Base-by-base conservation (phyloP, 768 basidiomycete species). In the Ramaria rubella region DNA sequence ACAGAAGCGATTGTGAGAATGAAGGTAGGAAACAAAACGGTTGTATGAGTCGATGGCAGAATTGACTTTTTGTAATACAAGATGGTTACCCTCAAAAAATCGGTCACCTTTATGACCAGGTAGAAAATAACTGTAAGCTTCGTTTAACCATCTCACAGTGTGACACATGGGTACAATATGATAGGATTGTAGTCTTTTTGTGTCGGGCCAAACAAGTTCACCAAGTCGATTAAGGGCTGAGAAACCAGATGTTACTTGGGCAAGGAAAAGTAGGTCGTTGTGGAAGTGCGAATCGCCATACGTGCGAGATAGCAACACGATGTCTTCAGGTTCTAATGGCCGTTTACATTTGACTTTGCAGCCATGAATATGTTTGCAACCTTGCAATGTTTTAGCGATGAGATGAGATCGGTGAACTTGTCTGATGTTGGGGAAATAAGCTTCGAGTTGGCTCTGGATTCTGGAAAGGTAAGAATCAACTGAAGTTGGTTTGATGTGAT, bases 101-200 rank as follows among this genome's bases (percentile, higher is more conserved):
- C 19, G 52, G 59, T 76, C 72, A 6, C 68, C 70, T 49, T 78
- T 78, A 57, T 76, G 75, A 0, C 46, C 23, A 0, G 74, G 75
- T 0, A 77, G 61, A 11, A 63, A 26, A 48, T 69, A 74, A 0
- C 11, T 12, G 19, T 30, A 59, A 3, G 9, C 31, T 1, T 59
- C 6, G 0, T n/a, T 14, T 0, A n/a, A 6, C 17, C 64, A 2
- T 0, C 7, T 8, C 2, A 69, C 55, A 2, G 63, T 58, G 9
- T 46, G 17, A 0, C 67, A 58, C 7, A n/a, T 21, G 2, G 64
- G 58, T 4, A 66, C 5, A 50, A 70, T 72, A 1, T 58, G 57
- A 5, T 27, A 59, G 23, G 58, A 27, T 1, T 60, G 62, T 0
- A 62, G 49, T 2, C 29, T 21, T 0, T 4, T 1, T 8, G 62